A percentile compares a stretch with the other conserved stretches of the same genome.
Conservation (phyloP, 1,284 basidiomycete genomes). For the Cronartium ribicola region DNA sequence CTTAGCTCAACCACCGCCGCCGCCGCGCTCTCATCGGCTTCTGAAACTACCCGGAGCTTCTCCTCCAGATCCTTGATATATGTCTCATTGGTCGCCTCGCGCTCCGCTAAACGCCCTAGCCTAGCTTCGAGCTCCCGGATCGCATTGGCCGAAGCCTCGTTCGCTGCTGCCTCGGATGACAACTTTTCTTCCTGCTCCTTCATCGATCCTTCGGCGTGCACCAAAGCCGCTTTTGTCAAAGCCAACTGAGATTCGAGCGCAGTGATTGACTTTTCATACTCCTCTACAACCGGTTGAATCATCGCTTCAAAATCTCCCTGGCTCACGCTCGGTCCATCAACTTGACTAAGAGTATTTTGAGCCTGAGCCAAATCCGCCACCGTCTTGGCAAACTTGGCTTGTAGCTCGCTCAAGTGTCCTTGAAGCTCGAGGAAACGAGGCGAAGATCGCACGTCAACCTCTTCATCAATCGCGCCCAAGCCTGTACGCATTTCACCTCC, state of each 20-base stretch:
- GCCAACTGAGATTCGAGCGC: constrained; percentile 91
- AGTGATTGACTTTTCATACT: constrained; percentile 95
- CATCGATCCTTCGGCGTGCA: constrained; percentile 82
- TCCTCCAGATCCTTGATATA: constrained; percentile 89
- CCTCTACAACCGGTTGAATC: constrained; percentile 56
- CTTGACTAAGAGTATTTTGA: constrained; percentile 5
- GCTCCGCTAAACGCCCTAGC: constrained; percentile 73
- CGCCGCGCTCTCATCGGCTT: constrained; percentile 68
- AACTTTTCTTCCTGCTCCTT: constrained; percentile 72
- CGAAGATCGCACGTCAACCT: constrained; percentile 21
- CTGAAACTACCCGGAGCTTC: constrained; percentile 76
- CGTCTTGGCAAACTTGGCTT: constrained; percentile 32
- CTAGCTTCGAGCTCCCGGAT: constrained; percentile 75
- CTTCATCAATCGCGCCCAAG: constrained; percentile 30
- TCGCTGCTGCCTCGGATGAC: constrained; percentile 58
- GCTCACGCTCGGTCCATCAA: neutral
- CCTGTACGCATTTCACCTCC: constrained; percentile 39
- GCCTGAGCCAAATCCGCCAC: constrained; percentile 32
- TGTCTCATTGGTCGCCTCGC: constrained; percentile 85
- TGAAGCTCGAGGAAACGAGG: constrained; percentile 28
- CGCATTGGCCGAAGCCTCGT: constrained; percentile 72
- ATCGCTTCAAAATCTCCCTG: constrained; percentile 17
- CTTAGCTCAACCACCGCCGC: constrained; percentile 74
- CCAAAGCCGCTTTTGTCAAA: constrained; percentile 77
- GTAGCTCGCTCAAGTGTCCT: constrained; percentile 31